These are phyloP conservation scores for Podaxis pistillaris DNA, from an alignment of 768 basidiomycete species.

Conservation along the genomic window DNA sequence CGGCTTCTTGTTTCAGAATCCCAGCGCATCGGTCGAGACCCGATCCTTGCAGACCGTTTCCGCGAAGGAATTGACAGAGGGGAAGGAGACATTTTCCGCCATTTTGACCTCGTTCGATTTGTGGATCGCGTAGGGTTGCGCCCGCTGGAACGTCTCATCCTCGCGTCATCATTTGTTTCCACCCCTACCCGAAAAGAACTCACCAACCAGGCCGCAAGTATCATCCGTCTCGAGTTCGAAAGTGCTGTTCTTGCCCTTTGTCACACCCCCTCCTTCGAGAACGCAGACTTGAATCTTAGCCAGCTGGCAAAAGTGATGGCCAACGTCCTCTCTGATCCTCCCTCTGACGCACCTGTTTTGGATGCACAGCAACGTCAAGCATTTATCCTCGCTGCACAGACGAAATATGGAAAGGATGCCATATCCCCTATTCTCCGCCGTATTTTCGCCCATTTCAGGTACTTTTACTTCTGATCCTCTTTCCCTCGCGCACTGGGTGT, in stretches of 20 bases:
- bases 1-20: conserved; percentile 86
- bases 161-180: conserved; percentile 72
- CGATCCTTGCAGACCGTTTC: conserved; percentile 86
- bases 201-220: conserved; percentile 60
- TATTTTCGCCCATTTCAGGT: conserved; percentile 77
- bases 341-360: conserved; percentile 67
- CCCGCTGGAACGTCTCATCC: conserved; percentile 75
- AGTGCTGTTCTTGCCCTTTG: conserved; percentile 73
- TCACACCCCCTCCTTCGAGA: conserved; percentile 80
- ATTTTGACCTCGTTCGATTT: conserved; percentile 83
- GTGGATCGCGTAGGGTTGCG: conserved; percentile 78
- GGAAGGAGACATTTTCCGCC: conserved; percentile 79
- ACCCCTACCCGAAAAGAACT: conserved; percentile 54
- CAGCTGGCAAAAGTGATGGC: conserved; percentile 80
- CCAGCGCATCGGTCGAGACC: conserved; percentile 86
- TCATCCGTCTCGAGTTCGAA: conserved; percentile 79
- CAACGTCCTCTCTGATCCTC: conserved; percentile 72
- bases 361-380: conserved; percentile 74
- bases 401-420: conserved; percentile 79
- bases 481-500: conserved; percentile 15
- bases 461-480: conserved; percentile 19
- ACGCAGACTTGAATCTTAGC: conserved; percentile 69
- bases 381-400: conserved; percentile 69
- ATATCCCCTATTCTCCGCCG: conserved; percentile 72
- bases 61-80: conserved; percentile 87